Conservation (phyloP, 768 basidiomycete genomes). For the Leccinum truebloodii region DNA sequence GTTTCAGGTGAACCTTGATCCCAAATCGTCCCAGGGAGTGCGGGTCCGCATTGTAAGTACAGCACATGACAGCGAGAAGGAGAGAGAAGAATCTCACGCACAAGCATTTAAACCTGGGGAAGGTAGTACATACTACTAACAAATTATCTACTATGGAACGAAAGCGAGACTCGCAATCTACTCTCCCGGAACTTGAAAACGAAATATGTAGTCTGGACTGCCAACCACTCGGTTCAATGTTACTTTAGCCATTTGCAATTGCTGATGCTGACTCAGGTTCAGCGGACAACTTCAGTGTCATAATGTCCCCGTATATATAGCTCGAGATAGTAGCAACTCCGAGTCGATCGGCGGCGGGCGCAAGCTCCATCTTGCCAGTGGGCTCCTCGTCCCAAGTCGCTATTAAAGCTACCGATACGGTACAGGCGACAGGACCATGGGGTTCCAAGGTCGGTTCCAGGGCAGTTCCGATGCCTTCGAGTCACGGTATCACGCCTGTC, state of each 20-base stretch:
- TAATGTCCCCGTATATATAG: neutral
- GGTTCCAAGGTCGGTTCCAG: neutral
- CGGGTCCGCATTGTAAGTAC: neutral
- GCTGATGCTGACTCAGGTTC: too few relatives aligned
- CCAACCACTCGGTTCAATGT: too few relatives aligned
- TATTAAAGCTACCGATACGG: neutral
- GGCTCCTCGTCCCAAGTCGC: neutral
- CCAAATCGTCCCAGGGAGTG: neutral
- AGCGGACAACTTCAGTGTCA: too few relatives aligned
- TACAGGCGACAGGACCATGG: neutral
- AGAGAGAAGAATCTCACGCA: neutral
- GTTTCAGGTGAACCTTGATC: neutral
- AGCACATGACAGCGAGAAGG: neutral
- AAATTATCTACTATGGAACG: too few relatives aligned
- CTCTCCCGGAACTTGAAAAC: too few relatives aligned
- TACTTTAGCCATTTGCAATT: too few relatives aligned
- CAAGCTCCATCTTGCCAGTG: neutral
- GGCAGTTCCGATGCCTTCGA: neutral
- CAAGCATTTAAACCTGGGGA: too few relatives aligned
- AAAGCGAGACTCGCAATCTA: too few relatives aligned
- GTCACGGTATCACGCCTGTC: neutral
- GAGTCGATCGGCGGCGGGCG: neutral
- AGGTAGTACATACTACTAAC: too few relatives aligned
- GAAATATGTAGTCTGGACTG: too few relatives aligned
- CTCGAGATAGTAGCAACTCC: neutral